A percentile compares a stretch with the other conserved stretches of the same genome.
Evolutionary conservation across 257 asterid species (phyloP).

Genomic region (Nicotiana attenuata): DNA sequence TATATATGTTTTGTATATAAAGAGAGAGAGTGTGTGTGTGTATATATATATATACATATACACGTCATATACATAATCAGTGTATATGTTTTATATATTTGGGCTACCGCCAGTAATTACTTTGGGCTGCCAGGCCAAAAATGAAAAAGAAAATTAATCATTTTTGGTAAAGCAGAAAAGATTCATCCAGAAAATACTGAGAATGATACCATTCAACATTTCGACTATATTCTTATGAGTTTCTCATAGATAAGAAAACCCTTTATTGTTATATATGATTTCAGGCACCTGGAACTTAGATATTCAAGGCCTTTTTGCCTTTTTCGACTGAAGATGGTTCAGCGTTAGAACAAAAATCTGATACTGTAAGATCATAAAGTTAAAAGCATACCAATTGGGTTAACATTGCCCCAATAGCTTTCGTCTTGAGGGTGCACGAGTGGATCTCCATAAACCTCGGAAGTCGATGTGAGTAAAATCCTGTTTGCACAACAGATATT

Average conservation of each 20-base stretch:
- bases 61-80: no score
- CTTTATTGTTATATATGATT: neutral
- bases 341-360: neutral
- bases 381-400: slow-evolving; percentile 73
- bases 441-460: slow-evolving; percentile 97
- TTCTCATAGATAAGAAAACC: neutral
- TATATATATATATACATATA: no score
- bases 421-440: slow-evolving; percentile 92
- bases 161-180: no score
- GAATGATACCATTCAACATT: neutral
- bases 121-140: no score
- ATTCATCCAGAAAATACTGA: no score
- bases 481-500: slow-evolving; percentile 26
- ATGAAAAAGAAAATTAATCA: no score
- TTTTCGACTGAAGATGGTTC: neutral
- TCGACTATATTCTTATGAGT: neutral
- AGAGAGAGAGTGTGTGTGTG: no score
- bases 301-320: neutral
- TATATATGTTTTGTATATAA: no score
- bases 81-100: no score
- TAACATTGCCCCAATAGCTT: slow-evolving; percentile 93
- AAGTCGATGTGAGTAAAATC: slow-evolving; percentile 88
- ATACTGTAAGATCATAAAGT: neutral
- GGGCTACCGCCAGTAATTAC: no score
- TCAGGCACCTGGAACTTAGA: neutral